These are phyloP conservation scores for Persicaria maculosa DNA, from an alignment of 148 eudicot species.

Conservation along the genomic window DNA sequence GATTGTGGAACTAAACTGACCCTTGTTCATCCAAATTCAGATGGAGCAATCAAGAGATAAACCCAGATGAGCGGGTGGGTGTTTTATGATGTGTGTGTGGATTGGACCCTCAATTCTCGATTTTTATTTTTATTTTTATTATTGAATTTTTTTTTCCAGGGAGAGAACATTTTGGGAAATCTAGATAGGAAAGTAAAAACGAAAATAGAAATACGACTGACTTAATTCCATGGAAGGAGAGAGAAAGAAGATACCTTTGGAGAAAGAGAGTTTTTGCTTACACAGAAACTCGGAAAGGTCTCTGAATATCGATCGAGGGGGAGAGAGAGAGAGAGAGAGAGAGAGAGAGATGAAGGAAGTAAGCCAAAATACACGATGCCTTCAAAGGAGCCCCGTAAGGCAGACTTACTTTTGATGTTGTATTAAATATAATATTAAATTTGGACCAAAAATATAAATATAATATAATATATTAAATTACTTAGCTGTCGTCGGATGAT, in stretches of 20 bases:
- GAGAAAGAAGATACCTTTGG: slow-evolving; percentile 7
- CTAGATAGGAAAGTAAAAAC: background rate
- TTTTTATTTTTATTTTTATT: background rate
- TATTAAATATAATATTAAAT: background rate
- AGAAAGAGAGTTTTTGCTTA: background rate
- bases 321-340: background rate
- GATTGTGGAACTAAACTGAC: background rate
- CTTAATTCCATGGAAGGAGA: slow-evolving; percentile 2
- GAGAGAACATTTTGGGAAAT: background rate
- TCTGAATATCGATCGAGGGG: background rate
- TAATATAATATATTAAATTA: background rate
- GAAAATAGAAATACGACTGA: background rate
- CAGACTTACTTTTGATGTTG: slow-evolving; percentile 11
- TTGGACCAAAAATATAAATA: no score
- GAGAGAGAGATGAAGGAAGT: background rate
- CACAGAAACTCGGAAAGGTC: slow-evolving; percentile 5
- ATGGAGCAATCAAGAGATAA: slow-evolving; percentile 5
- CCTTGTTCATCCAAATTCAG: background rate
- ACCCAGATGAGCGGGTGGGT: slow-evolving; percentile 11
- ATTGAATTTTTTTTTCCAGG: no score
- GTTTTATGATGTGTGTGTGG: background rate
- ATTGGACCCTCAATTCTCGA: background rate
- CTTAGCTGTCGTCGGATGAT: background rate
- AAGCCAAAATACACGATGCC: slow-evolving; percentile 12
- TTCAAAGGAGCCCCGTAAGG: slow-evolving; percentile 13